Base-by-base conservation (phyloP, 805 yeast genomes). In the Pichia occidentalis region DNA sequence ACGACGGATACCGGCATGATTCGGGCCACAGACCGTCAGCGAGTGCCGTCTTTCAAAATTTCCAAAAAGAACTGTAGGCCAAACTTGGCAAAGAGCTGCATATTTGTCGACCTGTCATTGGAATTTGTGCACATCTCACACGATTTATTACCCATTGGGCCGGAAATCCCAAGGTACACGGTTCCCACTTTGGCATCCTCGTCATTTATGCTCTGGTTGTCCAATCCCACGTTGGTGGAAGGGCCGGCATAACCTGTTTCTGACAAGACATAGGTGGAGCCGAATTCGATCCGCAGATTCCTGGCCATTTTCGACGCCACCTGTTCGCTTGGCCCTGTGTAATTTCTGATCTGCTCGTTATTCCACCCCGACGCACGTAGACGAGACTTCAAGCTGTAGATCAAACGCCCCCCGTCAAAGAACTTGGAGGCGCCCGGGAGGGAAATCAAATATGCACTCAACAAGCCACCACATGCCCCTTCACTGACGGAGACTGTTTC, bases 221-320 rank as follows among this genome's bases (percentile, higher is more conserved):
- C 77, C 7, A 40, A 21, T 1, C 49, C 56, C 6, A 50, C 51
- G 54, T 59, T 68, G 29, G 57, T 61, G 7, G 66, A 63, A 2
- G 94, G 92, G 1, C 95, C 95, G 0, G 95, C 95, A 66, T 82
- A 80, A 1, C 95, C 95, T 1, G 92, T 80, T 57, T 85, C 95
- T 1, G 88, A 79, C 14, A 85, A 65, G 4, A 85, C 86, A 59
- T 77, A 85, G 0, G 88, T 82, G 3, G 87, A 77, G 0, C 95
- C 95, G 47, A 85, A 68, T 54, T 85, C 95, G 43, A 85, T 73
- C 52, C 80, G 70, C 39, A 87, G 66, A 46, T 83, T 84, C 36
- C 95, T 67, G 2, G 95, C 95, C 47, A 85, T 65, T 50, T 84
- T 71, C 43, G 76, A 54, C 2, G 83, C 95, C 13, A 83, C 94